Evolutionary conservation across 2,329 filamentous ascomycete genomes (phyloP), one percentile per base, ranked within the genome.

Genomic region (Hypoxylon sp.): DNA sequence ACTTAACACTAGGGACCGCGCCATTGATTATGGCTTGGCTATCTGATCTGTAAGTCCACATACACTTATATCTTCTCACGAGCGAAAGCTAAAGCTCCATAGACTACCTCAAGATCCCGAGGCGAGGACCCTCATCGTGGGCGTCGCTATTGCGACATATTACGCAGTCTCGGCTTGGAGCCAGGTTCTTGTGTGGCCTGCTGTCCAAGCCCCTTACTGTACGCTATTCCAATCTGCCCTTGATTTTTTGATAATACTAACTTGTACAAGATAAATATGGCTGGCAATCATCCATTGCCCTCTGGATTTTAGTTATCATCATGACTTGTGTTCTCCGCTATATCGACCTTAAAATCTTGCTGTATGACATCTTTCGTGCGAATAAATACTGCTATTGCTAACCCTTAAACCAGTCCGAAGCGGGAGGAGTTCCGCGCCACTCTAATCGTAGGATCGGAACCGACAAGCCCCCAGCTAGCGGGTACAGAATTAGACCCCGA

Each of bases 11-110:
- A 2, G 85, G 85, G 0, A 87, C 85, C 0, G 85, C 85, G 1
- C 85, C 85, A 0, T 72, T 87, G 33, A 85, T 87, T 46, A 82
- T 86, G 68, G 81, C 84, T 0, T 87, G 85, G 85, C 75, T 87
- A 2, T 82, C 84, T 0, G 85, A 87, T 71, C 37, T 66, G 63
- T 60, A 25, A 63, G 64, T 55, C 64, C 1, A 61, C 1, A 10
- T 5, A 44, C 64, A 61, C 22, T 55, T 25, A 13, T 72, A 62
- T 17, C 3, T 22, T 22, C 4, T 17, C n/a, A 11, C 6, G 7
- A 5, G 13, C 11, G 11, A 17, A 8, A 46, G 49, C 65, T 70
- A 20, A 70, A 3, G 13, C n/a, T 14, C 11, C 1, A 6, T 37
- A 71, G 68, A 30, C 71, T 79, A n/a, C 83, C 83, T 0, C 83